These are phyloP conservation scores for Aschersonia sp. DNA, from an alignment of 2,329 filamentous ascomycete genomes.

Conservation along the genomic window DNA sequence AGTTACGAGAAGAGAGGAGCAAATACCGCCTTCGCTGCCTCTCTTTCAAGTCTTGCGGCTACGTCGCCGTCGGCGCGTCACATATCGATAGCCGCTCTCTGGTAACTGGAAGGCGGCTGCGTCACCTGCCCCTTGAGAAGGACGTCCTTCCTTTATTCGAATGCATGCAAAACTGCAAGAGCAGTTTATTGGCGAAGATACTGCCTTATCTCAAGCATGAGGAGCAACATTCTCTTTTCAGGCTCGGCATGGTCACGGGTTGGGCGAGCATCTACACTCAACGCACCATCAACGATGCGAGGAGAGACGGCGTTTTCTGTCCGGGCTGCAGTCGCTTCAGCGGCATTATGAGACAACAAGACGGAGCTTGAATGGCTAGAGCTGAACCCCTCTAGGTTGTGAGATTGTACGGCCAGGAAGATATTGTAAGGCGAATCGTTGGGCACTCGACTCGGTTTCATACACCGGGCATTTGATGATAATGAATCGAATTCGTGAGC, in stretches of 20 bases:
- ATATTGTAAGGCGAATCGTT: too few relatives aligned
- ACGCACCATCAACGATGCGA: constrained; percentile 16
- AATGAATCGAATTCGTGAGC: too few relatives aligned
- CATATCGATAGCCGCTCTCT: constrained; percentile 22
- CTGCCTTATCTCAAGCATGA: constrained; percentile 12
- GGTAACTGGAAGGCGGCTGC: constrained; percentile 8
- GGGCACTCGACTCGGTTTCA: too few relatives aligned
- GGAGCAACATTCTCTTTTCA: constrained; percentile 16
- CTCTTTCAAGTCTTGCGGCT: constrained; percentile 47
- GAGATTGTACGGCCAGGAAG: too few relatives aligned
- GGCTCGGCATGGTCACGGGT: constrained; percentile 20
- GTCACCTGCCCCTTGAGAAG: too few relatives aligned
- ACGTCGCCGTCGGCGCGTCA: constrained; percentile 28
- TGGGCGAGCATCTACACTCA: constrained; percentile 21
- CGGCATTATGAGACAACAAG: constrained; percentile 14
- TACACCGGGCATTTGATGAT: too few relatives aligned
- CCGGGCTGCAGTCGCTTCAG: constrained; percentile 26
- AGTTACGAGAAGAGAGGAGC: constrained; percentile 13
- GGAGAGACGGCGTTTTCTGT: constrained; percentile 17
- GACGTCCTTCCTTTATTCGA: too few relatives aligned
- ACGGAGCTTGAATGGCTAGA: too few relatives aligned
- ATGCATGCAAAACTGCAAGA: constrained; percentile 20
- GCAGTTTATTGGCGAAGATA: constrained; percentile 21
- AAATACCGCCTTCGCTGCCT: constrained; percentile 21
- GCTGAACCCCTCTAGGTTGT: too few relatives aligned